Conservation (phyloP, 2,329 filamentous ascomycete genomes). For the Cercospora sojina region DNA sequence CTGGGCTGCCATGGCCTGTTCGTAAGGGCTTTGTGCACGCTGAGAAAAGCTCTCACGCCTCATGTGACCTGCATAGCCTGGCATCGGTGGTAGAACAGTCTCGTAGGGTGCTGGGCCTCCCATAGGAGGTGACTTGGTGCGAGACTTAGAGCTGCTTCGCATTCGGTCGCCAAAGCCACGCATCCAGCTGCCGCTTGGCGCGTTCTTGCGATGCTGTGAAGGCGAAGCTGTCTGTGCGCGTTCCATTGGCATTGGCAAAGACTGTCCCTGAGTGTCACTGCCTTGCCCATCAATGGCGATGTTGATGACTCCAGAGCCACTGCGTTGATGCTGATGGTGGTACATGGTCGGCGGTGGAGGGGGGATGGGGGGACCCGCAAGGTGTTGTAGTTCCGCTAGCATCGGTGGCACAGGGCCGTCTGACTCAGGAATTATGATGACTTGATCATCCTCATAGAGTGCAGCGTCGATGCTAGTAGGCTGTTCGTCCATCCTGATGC, state of each 20-base stretch:
- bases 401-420: constrained; percentile 26
- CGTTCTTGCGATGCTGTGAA: constrained; percentile 45
- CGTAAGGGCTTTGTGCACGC: constrained; percentile 35
- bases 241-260: constrained; percentile 33
- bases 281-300: constrained; percentile 48
- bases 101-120: constrained; percentile 25
- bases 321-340: constrained; percentile 20
- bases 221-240: constrained; percentile 35
- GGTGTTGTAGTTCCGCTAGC: constrained; percentile 62
- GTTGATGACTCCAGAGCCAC: constrained; percentile 40
- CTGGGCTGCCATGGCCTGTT: constrained; percentile 35
- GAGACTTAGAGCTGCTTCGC: constrained; percentile 56
- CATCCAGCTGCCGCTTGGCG: constrained; percentile 57
- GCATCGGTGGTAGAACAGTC: constrained; percentile 16
- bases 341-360: constrained; percentile 41
- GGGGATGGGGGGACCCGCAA: constrained; percentile 52
- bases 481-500: constrained; percentile 18
- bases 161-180: constrained; percentile 59
- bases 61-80: constrained; percentile 13
- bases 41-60: constrained; percentile 25
- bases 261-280: constrained; percentile 14
- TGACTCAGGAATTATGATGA: constrained; percentile 46
- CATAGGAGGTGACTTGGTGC: constrained; percentile 50
- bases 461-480: constrained; percentile 54
- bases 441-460: constrained; percentile 43